Percentiles rank a stretch among this genome's conserved stretches.
Conservation (phyloP, 1,284 basidiomycete genomes). For the Golubevia sp. region DNA sequence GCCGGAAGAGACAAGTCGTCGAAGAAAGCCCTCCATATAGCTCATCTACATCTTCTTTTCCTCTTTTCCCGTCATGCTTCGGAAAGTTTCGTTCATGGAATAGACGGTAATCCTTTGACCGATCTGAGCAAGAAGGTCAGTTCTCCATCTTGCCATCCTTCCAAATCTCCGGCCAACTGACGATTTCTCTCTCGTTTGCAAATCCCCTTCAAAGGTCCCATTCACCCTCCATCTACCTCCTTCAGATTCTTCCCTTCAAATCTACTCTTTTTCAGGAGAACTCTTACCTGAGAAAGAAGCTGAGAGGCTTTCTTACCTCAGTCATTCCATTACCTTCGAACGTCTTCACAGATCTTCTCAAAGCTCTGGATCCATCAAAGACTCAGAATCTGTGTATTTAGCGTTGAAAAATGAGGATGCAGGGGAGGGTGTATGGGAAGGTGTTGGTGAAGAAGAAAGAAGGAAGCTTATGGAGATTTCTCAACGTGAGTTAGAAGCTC, state of each 20-base stretch:
- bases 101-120: conserved; percentile 8
- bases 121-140: neutral
- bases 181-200: too few relatives aligned
- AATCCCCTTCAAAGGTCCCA: conserved; percentile 2
- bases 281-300: neutral
- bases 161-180: too few relatives aligned
- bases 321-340: conserved; percentile 3
- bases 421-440: conserved; percentile 3
- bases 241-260: neutral
- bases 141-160: too few relatives aligned
- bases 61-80: neutral
- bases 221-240: conserved; percentile 8
- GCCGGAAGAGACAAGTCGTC: too few relatives aligned
- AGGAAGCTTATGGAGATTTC: neutral
- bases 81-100: conserved; percentile 14
- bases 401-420: neutral
- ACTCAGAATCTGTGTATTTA: neutral
- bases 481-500: neutral
- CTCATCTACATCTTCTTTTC: too few relatives aligned
- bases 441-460: conserved; percentile 1
- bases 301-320: neutral
- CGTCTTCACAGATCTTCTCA: neutral
- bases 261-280: neutral
- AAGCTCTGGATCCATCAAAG: neutral
- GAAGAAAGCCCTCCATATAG: too few relatives aligned